phyloP scores from a whole-genome alignment of 75 land plant genomes.

The Gnetum montanum region DNA sequence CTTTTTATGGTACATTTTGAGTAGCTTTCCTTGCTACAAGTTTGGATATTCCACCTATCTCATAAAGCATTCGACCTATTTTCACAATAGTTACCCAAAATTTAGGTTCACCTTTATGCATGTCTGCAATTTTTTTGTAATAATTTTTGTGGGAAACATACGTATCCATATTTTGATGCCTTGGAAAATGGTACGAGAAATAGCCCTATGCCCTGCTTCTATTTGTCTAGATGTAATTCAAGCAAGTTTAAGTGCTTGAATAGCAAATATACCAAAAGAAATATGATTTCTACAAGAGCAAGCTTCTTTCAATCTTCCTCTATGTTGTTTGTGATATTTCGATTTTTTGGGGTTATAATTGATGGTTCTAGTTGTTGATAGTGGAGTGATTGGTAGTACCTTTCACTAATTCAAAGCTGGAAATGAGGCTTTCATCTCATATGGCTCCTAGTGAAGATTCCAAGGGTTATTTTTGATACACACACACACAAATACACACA shows the following conservation, averaged over 20 bases:
- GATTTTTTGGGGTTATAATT: not conserved
- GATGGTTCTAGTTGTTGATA: not conserved
- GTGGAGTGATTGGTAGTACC: too few species aligned
- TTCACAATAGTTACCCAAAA: not conserved
- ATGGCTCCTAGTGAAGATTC: not conserved
- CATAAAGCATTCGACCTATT: not conserved
- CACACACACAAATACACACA: not conserved
- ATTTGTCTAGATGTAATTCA: not conserved
- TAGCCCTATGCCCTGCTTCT: constrained; percentile 6
- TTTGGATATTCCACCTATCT: not conserved
- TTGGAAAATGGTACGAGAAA: constrained; percentile 17
- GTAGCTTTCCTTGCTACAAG: too few species aligned
- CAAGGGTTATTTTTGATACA: not conserved
- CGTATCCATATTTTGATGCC: constrained; percentile 17
- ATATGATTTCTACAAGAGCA: not conserved
- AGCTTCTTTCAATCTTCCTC: not conserved
- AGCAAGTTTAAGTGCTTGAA: not conserved
- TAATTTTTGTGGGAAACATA: constrained; percentile 18
- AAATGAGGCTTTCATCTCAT: too few species aligned
- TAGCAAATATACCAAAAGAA: not conserved
- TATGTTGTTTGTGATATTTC: not conserved
- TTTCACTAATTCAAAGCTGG: too few species aligned
- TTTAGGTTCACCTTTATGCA: not conserved
- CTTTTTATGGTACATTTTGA: too few species aligned
- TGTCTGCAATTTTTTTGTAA: constrained; percentile 12